Base-by-base conservation (phyloP, 345 rosid species). In the Bruguiera sexangula region DNA sequence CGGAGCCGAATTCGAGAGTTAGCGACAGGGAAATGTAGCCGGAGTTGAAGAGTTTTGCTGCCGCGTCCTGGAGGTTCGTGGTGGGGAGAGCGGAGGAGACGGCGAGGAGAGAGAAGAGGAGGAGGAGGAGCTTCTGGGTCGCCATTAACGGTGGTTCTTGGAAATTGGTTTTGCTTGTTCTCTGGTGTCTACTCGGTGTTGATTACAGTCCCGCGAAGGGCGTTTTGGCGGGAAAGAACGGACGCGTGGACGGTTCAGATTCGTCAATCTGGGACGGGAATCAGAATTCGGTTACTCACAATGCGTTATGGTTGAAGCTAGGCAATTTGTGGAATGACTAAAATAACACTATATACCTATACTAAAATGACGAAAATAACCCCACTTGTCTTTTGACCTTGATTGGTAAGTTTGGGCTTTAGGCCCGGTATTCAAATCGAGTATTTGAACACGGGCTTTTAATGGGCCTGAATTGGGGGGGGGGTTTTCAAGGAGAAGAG, bases 21-120 rank as follows among this genome's bases (percentile, higher is more conserved):
- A 83, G 82, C 11, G 82, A 62, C 84, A 80, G 78, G 0, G 82
- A 67, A 4, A 31, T 19, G 73, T 51, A 60, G 75, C 75, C 73
- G 56, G 82, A 50, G 20, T 70, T 27, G 2, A 71, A 67, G 65
- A 83, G 84, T 69, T 56, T 34, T 11, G 57, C 39, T 3, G 67
- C 48, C n/a, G 82, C 79, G 22, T 54, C 52, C 20, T 37, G 37
- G 60, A 78, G 21, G 73, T 76, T 34, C 6, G 60, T 10, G 27
- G 60, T 26, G n/a, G 82, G 24, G 18, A 71, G 39, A 0, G 82
- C 10, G 21, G 68, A 6, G 65, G 32, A 15, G 37, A 64, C 29
- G 37, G 51, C 13, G 11, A 69, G 26, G 18, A 27, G 4, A 37
- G 52, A 34, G 54, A 79, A 26, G 32, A 27, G 52, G 50, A 77